Conservation (phyloP, 148 eudicot species). For the Bassia scoparia region DNA sequence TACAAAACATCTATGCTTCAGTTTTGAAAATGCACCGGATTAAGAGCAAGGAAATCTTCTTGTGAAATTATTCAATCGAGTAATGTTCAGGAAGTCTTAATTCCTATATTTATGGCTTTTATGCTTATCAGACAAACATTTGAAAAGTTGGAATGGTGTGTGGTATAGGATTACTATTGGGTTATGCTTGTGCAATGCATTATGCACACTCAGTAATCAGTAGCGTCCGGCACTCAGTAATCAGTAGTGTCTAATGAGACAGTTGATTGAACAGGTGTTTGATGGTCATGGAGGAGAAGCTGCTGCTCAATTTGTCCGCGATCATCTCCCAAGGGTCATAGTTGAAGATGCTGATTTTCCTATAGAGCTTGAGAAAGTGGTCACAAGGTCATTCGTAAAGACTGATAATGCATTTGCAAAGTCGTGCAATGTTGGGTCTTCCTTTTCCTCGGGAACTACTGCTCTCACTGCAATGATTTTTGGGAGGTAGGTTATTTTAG, state of each 20-base stretch:
- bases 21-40: not conserved
- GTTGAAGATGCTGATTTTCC: conserved; percentile 94
- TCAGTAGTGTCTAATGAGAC: not conserved
- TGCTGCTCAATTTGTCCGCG: conserved; percentile 91
- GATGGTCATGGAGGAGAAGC: conserved; percentile 96
- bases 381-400: conserved; percentile 74
- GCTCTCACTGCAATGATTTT: conserved; percentile 97
- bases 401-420: conserved; percentile 81
- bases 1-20: not conserved
- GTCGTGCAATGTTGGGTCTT: conserved; percentile 60
- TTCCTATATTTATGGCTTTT: not conserved
- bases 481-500: conserved; percentile 56
- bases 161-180: too few species aligned
- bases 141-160: not conserved
- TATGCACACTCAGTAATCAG: not conserved
- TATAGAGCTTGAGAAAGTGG: conserved; percentile 79
- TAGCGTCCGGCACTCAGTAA: not conserved
- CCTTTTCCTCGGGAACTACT: conserved; percentile 86
- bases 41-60: not conserved
- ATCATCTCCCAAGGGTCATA: conserved; percentile 82
- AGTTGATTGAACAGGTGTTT: conserved; percentile 58
- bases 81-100: not conserved
- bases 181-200: not conserved
- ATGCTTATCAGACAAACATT: not conserved
- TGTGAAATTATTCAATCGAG: not conserved